Evolutionary conservation across 2,329 filamentous ascomycete species (phyloP).

Genomic region (Metarhizium sp.): DNA sequence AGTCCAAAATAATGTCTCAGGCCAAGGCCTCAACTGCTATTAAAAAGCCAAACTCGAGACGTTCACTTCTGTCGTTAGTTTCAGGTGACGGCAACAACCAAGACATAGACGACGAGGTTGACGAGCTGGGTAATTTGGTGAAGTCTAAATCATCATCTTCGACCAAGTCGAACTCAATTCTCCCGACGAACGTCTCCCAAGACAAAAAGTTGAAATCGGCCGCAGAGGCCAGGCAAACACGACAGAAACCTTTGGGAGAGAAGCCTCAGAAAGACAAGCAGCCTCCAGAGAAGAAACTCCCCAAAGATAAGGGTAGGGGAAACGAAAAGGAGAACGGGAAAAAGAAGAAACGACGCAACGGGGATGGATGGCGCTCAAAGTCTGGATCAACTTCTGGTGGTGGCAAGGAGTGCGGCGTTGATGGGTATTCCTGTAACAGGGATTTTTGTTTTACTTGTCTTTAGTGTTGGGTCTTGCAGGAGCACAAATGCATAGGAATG

Average conservation of each 20-base stretch:
- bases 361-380: conserved; percentile 6
- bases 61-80: conserved; percentile 1
- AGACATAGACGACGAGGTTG: conserved; percentile 2
- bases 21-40: neutral
- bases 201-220: conserved; percentile 14
- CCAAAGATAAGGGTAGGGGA: neutral
- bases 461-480: neutral
- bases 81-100: neutral
- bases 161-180: conserved; percentile 2
- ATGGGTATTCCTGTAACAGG: conserved; percentile 44
- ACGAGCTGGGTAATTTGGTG: neutral
- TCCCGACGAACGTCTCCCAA: conserved; percentile 10
- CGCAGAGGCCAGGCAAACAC: conserved; percentile 18
- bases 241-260: conserved; percentile 17
- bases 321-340: conserved; percentile 7
- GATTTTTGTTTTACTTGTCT: conserved; percentile 54
- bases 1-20: neutral
- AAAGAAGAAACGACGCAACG: conserved; percentile 4
- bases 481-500: neutral
- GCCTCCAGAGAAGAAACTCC: neutral
- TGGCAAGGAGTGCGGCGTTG: conserved; percentile 41
- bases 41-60: conserved; percentile 1
- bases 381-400: conserved; percentile 36
- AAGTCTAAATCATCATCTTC: conserved; percentile 10
- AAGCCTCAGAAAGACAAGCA: conserved; percentile 3